Base-by-base conservation (phyloP, 1,284 basidiomycete species). In the Phylloporus sp. region DNA sequence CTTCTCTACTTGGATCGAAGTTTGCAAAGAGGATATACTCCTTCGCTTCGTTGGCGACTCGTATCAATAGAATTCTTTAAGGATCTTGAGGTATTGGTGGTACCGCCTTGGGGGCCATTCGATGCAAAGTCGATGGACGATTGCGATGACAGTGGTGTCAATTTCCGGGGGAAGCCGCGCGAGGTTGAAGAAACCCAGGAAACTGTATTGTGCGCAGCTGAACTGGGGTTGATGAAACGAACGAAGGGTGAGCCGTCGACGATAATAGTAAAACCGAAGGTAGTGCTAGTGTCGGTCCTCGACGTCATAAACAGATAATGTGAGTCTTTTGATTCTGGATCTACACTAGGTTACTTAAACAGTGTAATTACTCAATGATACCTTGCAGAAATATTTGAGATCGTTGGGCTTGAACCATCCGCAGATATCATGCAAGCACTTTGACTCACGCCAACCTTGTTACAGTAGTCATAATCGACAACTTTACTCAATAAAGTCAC, bases 81-180 rank as follows among this genome's bases (percentile, higher is more conserved):
- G 19, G 73, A 74, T 41, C 71, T 74, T 32, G 71, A 71, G 12
- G 66, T 72, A n/a, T 5, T 70, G 37, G 67, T 70, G 20, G 55
- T 58, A 2, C 59, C 60, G 64, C 72, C 72, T 12, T 67, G 65
- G 19, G 12, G n/a, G n/a, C n/a, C 2, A 6, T 74, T 68, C 6
- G 59, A 74, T 4, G 68, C 64, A 11, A 65, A 61, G 57, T 23
- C 6, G 49, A 72, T 69, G 71, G 71, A 72, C 23, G 72, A 72
- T 32, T 53, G 64, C 14, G 59, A 74, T 6, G 70, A 67, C 14
- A 65, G 69, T 15, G 71, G 67, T 1, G 68, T 67, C 3, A 56
- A 67, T 15, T n/a, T 8, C 1, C 69, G 39, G 49, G 55, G 37
- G 3, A n/a, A n/a, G n/a, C n/a, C n/a, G n/a, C n/a, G n/a, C n/a